Conservation (phyloP, 495 filamentous ascomycete species). For the Xanthoparmelia taractica region DNA sequence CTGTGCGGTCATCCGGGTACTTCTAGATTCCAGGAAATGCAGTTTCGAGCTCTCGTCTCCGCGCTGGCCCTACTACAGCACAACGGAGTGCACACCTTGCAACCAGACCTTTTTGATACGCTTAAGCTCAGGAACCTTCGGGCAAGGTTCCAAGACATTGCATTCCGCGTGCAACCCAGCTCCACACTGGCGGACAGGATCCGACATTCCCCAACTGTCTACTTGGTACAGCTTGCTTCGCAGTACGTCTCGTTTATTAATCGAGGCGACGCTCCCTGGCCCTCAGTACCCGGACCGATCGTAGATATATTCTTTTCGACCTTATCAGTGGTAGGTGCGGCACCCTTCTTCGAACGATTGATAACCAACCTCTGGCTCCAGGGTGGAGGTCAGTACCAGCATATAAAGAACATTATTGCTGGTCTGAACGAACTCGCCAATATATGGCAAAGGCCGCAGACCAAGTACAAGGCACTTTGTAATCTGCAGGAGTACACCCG, state of each 20-base stretch:
- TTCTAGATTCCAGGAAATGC: slow-evolving; percentile 4
- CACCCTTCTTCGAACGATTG: background rate
- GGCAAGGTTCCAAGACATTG: background rate
- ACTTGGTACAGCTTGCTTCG: slow-evolving; percentile 11
- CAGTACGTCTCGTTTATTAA: slow-evolving; percentile 21
- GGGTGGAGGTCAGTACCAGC: slow-evolving; percentile 14
- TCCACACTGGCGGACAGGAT: slow-evolving; percentile 6
- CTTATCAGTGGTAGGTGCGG: slow-evolving; percentile 13
- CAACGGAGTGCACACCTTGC: slow-evolving; percentile 8
- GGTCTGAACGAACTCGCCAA: slow-evolving; percentile 1
- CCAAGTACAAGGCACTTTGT: slow-evolving; percentile 6
- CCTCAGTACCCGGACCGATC: slow-evolving; percentile 6
- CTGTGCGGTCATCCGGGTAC: background rate
- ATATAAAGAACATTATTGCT: slow-evolving; percentile 2
- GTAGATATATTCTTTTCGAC: slow-evolving; percentile 14
- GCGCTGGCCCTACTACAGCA: slow-evolving; percentile 17
- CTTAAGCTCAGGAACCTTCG: slow-evolving; percentile 4
- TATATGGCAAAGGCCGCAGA: slow-evolving; percentile 5
- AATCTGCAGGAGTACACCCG: slow-evolving; percentile 12
- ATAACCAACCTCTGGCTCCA: background rate
- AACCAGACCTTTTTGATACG: background rate
- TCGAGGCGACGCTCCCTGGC: background rate
- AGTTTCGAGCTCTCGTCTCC: slow-evolving; percentile 18
- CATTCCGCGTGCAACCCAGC: background rate
- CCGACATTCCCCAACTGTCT: background rate